Percentiles rank a stretch among this genome's conserved stretches.
Conservation (phyloP, 2,329 filamentous ascomycete genomes). For the Aspergillus quadricinctus region DNA sequence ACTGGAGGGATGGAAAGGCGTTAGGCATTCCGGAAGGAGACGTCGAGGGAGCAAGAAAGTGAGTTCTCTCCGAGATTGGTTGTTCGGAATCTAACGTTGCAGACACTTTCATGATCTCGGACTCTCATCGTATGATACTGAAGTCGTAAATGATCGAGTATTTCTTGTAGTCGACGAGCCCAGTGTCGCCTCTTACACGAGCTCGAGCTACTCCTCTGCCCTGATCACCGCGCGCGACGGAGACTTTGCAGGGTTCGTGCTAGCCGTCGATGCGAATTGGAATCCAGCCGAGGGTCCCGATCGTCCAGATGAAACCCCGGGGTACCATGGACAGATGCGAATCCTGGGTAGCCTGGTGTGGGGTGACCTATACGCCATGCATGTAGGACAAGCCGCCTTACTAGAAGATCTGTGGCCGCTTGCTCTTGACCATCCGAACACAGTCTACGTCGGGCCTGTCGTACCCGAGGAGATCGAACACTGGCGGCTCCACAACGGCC, state of each 20-base stretch:
- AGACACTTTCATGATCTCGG: constrained; percentile 12
- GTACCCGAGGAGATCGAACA: constrained; percentile 9
- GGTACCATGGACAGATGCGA: constrained; percentile 23
- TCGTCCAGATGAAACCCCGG: constrained; percentile 16
- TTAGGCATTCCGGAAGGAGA: constrained; percentile 15
- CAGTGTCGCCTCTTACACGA: constrained; percentile 15
- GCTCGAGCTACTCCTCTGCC: constrained; percentile 5
- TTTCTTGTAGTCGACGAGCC: constrained; percentile 18
- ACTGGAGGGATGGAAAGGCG: constrained; percentile 22
- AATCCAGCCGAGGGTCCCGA: constrained; percentile 6
- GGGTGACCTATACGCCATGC: constrained; percentile 23
- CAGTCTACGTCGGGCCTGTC: constrained; percentile 22
- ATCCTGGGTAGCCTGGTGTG: constrained; percentile 27
- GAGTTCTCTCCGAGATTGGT: background rate
- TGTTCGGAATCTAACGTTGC: background rate
- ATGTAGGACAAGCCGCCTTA: constrained; percentile 8
- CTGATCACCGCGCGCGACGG: constrained; percentile 7
- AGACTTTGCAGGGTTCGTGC: constrained; percentile 18
- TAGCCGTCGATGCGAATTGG: constrained; percentile 21
- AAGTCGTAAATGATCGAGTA: background rate
- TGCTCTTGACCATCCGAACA: constrained; percentile 24
- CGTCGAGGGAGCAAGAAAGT: constrained; percentile 7
- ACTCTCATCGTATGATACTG: background rate
- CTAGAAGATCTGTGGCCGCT: constrained; percentile 25
- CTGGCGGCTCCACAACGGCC: constrained; percentile 10